phyloP scores from a whole-genome alignment of 2,329 filamentous ascomycete species.

The Colletotrichum sp. region DNA sequence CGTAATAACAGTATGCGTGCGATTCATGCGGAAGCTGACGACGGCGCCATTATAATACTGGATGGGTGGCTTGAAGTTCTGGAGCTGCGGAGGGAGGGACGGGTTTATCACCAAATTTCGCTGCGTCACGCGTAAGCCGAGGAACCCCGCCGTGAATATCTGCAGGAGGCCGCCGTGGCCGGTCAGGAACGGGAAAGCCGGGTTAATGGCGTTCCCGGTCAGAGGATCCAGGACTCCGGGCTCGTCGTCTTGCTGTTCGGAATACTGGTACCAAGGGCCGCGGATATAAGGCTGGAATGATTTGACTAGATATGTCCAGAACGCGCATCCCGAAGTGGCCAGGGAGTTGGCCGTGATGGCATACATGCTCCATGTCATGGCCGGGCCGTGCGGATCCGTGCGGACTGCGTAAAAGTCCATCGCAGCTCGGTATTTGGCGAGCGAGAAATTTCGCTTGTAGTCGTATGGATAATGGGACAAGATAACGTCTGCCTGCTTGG shows the following conservation, averaged over 20 bases:
- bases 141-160: slow-evolving; percentile 69
- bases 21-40: slow-evolving; percentile 27
- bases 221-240: slow-evolving; percentile 55
- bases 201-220: slow-evolving; percentile 57
- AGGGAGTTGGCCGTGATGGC: slow-evolving; percentile 70
- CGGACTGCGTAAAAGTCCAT: slow-evolving; percentile 32
- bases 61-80: slow-evolving; percentile 39
- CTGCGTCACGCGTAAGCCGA: slow-evolving; percentile 65
- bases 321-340: slow-evolving; percentile 70
- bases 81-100: slow-evolving; percentile 64
- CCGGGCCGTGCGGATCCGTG: slow-evolving; percentile 63
- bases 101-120: slow-evolving; percentile 69
- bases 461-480: slow-evolving; percentile 68
- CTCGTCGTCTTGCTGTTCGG: slow-evolving; percentile 70
- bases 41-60: slow-evolving; percentile 34
- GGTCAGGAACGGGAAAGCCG: slow-evolving; percentile 74
- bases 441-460: slow-evolving; percentile 51
- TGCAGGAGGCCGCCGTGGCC: slow-evolving; percentile 75
- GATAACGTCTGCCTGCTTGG: slow-evolving; percentile 75
- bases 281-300: slow-evolving; percentile 67
- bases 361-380: slow-evolving; percentile 77
- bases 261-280: slow-evolving; percentile 73
- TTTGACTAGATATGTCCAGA: slow-evolving; percentile 70
- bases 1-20: slow-evolving; percentile 28
- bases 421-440: slow-evolving; percentile 32